Evolutionary conservation across 805 yeast genomes (phyloP).

Genomic region (Pichia scutulata): DNA sequence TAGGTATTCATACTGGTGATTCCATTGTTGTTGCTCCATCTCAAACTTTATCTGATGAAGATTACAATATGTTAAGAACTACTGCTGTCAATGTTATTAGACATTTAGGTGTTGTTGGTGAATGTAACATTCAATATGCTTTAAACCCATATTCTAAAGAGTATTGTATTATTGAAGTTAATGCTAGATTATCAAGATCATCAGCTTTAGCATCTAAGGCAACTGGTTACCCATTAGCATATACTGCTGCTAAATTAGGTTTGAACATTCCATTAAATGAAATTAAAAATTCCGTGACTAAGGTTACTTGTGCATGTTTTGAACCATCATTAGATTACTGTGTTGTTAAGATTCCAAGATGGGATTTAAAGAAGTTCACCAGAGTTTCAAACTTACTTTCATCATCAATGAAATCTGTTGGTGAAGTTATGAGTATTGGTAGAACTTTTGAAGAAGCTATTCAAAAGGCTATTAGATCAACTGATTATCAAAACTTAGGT

Average conservation of each 20-base stretch:
- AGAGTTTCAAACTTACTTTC: slow-evolving; percentile 82
- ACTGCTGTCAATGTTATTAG: slow-evolving; percentile 96
- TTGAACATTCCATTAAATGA: slow-evolving; percentile 86
- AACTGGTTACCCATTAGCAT: slow-evolving; percentile 96
- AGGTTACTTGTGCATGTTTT: slow-evolving; percentile 90
- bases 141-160: slow-evolving; percentile 89
- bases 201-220: slow-evolving; percentile 99
- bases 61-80: slow-evolving; percentile 94
- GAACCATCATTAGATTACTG: slow-evolving; percentile 96
- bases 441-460: slow-evolving; percentile 96
- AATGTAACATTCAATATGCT: slow-evolving; percentile 97
- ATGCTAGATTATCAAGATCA: slow-evolving; percentile 94
- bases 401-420: slow-evolving; percentile 96
- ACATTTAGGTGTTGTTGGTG: slow-evolving; percentile 98
- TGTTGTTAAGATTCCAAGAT: slow-evolving; percentile 96
- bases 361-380: slow-evolving; percentile 96
- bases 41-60: slow-evolving; percentile 93
- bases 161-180: slow-evolving; percentile 95
- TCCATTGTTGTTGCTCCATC: slow-evolving; percentile 98
- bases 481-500: slow-evolving; percentile 93
- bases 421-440: slow-evolving; percentile 98
- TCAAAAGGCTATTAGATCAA: slow-evolving; percentile 94
- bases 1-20: slow-evolving; percentile 98
- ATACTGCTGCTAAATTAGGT: slow-evolving; percentile 96
- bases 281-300: slow-evolving; percentile 87